These are phyloP conservation scores for Linnemannia elongata DNA, from an alignment of 192 early-diverging fungal genomes.

Conservation along the genomic window DNA sequence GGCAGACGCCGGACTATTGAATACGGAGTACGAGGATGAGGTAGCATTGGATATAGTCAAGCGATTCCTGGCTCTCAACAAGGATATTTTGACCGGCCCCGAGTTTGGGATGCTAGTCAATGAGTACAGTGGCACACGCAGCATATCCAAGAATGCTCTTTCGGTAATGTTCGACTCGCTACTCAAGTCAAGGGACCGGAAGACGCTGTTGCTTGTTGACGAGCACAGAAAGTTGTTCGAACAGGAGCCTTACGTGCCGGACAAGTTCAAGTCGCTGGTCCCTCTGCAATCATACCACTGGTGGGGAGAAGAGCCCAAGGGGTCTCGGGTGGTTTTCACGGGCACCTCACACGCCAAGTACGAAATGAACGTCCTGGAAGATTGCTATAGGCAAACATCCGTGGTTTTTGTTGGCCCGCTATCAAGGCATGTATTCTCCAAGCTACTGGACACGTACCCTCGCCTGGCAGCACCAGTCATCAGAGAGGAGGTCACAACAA, in stretches of 20 bases:
- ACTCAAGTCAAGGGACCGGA: slow-evolving; percentile 7
- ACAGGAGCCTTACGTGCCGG: slow-evolving; percentile 9
- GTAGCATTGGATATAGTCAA: slow-evolving; percentile 6
- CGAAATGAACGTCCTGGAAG: slow-evolving; percentile 29
- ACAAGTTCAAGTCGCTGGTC: slow-evolving; percentile 3
- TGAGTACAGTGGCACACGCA: background rate
- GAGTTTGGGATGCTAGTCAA: slow-evolving; percentile 26
- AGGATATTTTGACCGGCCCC: slow-evolving; percentile 43
- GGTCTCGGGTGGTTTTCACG: slow-evolving; percentile 43
- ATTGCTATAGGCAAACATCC: slow-evolving; percentile 10
- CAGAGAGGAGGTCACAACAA: slow-evolving; percentile 23
- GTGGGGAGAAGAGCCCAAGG: slow-evolving; percentile 36
- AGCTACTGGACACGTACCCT: slow-evolving; percentile 25
- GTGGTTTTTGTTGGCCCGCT: slow-evolving; percentile 40
- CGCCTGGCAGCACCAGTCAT: slow-evolving; percentile 15
- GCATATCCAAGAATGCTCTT: background rate
- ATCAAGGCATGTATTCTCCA: slow-evolving; percentile 30
- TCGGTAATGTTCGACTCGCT: background rate
- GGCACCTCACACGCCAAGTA: slow-evolving; percentile 32
- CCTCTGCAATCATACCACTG: slow-evolving; percentile 21
- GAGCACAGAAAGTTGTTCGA: slow-evolving; percentile 40
- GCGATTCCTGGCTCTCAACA: slow-evolving; percentile 37
- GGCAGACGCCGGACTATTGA: slow-evolving; percentile 30
- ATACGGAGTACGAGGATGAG: background rate
- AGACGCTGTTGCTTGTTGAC: slow-evolving; percentile 44